Conservation (phyloP, 371 early-diverging fungal species). For the Racocetra persica region DNA sequence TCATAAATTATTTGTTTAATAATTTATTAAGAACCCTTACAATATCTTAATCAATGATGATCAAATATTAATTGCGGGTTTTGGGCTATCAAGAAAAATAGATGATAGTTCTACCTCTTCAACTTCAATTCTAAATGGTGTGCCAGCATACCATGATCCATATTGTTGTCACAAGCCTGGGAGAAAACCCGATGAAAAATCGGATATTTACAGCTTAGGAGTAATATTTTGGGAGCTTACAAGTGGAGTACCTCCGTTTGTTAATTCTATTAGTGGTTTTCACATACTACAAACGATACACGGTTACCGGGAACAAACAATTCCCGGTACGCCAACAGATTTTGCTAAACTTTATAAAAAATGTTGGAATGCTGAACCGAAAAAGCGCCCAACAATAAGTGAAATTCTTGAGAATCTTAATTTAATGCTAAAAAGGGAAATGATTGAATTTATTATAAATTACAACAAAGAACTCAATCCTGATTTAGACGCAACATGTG, state of each 20-base stretch:
- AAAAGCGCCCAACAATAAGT: too few species aligned
- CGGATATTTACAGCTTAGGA: conserved; percentile 26
- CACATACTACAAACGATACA: too few species aligned
- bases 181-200: neutral
- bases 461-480: too few species aligned
- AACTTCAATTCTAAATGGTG: neutral
- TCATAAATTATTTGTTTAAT: too few species aligned
- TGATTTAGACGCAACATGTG: too few species aligned
- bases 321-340: conserved; percentile 4
- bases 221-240: conserved; percentile 26
- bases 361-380: conserved; percentile 15
- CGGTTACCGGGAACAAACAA: conserved; percentile 5
- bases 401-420: neutral
- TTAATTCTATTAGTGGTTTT: too few species aligned
- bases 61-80: neutral
- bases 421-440: too few species aligned
- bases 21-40: conserved; percentile 1
- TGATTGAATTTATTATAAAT: too few species aligned
- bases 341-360: conserved; percentile 11
- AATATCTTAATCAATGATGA: conserved; percentile 15
- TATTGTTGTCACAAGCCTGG: neutral
- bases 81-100: neutral
- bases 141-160: conserved; percentile 2
- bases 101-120: neutral
- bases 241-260: neutral